Conservation (phyloP, 371 early-diverging fungal genomes). For the Mucor indicus region DNA sequence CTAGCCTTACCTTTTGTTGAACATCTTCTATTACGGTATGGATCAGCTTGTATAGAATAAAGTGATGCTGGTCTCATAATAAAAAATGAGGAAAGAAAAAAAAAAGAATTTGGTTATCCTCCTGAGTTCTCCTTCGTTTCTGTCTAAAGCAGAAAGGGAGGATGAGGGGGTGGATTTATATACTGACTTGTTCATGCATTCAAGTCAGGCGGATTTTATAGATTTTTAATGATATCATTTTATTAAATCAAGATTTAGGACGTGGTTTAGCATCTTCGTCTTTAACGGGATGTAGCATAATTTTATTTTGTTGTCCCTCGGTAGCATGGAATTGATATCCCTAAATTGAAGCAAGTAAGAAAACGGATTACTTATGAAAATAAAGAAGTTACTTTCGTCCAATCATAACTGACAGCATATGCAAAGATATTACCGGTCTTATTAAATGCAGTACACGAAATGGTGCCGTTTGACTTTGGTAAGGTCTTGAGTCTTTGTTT, state of each 20-base stretch:
- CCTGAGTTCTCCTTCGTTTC: neutral
- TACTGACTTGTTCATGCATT: neutral
- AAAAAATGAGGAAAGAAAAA: neutral
- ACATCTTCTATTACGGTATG: constrained; percentile 15
- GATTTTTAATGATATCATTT: no score
- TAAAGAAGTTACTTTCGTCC: constrained; percentile 93
- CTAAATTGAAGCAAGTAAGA: neutral
- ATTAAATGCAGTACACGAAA: constrained; percentile 81
- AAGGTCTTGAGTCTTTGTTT: constrained; percentile 76
- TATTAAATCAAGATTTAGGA: neutral
- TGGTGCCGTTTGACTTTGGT: constrained; percentile 57
- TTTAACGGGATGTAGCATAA: constrained; percentile 25
- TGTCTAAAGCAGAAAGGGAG: constrained; percentile 1
- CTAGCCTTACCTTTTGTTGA: constrained; percentile 18
- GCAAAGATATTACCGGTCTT: constrained; percentile 87
- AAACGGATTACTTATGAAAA: no score
- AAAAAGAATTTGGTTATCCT: neutral
- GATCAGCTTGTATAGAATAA: constrained; percentile 11
- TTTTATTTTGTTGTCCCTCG: constrained; percentile 24
- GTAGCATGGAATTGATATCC: constrained; percentile 26
- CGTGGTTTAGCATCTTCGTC: constrained; percentile 22
- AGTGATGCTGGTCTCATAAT: constrained; percentile 9
- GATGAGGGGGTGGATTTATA: neutral
- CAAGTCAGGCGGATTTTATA: no score
- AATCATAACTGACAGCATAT: constrained; percentile 95